These are phyloP conservation scores for Perkinsus chesapeaki DNA, from an alignment of 169 alveolate species.

Conservation along the genomic window DNA sequence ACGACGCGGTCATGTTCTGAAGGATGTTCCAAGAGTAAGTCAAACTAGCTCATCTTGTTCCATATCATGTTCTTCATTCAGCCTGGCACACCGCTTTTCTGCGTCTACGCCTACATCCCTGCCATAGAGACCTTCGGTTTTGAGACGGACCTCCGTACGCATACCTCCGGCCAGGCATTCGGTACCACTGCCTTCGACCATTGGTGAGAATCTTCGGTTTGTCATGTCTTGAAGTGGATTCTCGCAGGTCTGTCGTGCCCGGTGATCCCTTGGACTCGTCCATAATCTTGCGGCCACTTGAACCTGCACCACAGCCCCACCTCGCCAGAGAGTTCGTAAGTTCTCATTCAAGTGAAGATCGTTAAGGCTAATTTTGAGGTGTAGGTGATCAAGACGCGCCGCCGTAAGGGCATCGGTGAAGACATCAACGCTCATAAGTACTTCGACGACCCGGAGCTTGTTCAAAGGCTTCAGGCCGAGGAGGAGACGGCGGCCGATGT, in stretches of 20 bases:
- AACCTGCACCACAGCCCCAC: slow-evolving; percentile 94
- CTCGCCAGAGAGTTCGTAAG: slow-evolving; percentile 92
- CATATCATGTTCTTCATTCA: background rate
- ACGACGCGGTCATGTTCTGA: slow-evolving; percentile 81
- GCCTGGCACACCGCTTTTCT: slow-evolving; percentile 87
- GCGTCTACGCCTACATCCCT: slow-evolving; percentile 90
- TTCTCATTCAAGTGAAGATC: background rate
- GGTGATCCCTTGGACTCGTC: slow-evolving; percentile 97
- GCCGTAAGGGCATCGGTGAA: slow-evolving; percentile 89
- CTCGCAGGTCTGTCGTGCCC: slow-evolving; percentile 71
- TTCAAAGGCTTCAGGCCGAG: background rate
- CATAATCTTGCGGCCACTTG: slow-evolving; percentile 84
- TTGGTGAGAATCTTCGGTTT: slow-evolving; percentile 64
- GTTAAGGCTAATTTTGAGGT: slow-evolving; percentile 30
- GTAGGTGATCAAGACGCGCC: slow-evolving; percentile 84
- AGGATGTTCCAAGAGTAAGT: slow-evolving; percentile 68
- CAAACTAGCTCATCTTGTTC: background rate
- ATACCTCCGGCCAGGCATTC: slow-evolving; percentile 95
- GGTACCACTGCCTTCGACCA: slow-evolving; percentile 90
- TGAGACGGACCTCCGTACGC: slow-evolving; percentile 96
- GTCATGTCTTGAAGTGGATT: too few species aligned
- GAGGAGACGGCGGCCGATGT: background rate
- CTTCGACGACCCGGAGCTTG: slow-evolving; percentile 75
- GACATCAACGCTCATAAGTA: slow-evolving; percentile 74
- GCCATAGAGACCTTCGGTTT: slow-evolving; percentile 98